Evolutionary conservation across 2,329 filamentous ascomycete species (phyloP).

Genomic region (Claviceps cyperi): DNA sequence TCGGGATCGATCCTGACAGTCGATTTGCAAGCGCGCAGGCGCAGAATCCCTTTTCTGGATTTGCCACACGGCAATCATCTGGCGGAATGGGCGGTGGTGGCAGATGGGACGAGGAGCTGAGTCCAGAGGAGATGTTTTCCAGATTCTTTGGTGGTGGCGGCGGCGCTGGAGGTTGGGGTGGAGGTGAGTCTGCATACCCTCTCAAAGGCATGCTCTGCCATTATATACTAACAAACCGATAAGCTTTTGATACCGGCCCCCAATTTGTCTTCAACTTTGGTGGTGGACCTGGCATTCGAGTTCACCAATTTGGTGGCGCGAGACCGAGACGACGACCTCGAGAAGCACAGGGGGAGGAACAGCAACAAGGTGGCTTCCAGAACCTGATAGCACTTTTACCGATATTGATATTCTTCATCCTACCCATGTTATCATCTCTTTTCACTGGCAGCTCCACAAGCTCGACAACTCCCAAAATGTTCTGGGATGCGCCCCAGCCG

Average conservation of each 20-base stretch:
- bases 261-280: slow-evolving; percentile 94
- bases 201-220: neutral
- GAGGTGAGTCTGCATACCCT: slow-evolving; percentile 17
- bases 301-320: slow-evolving; percentile 86
- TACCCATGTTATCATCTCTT: slow-evolving; percentile 68
- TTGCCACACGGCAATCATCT: slow-evolving; percentile 31
- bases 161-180: slow-evolving; percentile 48
- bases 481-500: slow-evolving; percentile 55
- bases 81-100: slow-evolving; percentile 34
- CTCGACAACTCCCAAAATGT: slow-evolving; percentile 50
- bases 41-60: slow-evolving; percentile 49
- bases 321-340: slow-evolving; percentile 63
- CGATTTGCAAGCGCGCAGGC: slow-evolving; percentile 56
- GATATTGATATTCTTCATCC: slow-evolving; percentile 75
- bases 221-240: slow-evolving; percentile 10
- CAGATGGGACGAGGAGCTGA: slow-evolving; percentile 83
- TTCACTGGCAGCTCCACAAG: slow-evolving; percentile 40
- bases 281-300: slow-evolving; percentile 77
- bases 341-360: slow-evolving; percentile 39
- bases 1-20: slow-evolving; percentile 83
- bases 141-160: slow-evolving; percentile 86
- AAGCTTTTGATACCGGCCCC: slow-evolving; percentile 60
- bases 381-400: slow-evolving; percentile 67
- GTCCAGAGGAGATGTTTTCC: slow-evolving; percentile 91
- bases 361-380: slow-evolving; percentile 37